These are phyloP conservation scores for Zea mays DNA, from an alignment of 176 grass and related monocot species.

Conservation along the genomic window DNA sequence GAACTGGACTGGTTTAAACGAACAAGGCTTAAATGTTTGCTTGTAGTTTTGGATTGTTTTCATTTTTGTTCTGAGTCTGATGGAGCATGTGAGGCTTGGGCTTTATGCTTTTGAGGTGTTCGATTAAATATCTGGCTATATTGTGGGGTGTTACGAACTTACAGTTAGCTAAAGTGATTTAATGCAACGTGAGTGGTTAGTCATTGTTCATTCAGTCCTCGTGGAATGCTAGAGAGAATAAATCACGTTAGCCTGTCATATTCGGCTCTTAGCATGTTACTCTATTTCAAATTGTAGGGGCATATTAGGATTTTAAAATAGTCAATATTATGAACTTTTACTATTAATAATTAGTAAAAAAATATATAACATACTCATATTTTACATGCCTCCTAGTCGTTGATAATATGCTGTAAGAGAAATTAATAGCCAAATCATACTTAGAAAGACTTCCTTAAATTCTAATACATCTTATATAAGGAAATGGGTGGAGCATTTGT, in stretches of 20 bases:
- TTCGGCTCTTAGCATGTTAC: neutral
- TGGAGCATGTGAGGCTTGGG: neutral
- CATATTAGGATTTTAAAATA: neutral
- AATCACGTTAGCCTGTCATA: neutral
- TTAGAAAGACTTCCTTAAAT: neutral
- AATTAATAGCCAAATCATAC: neutral
- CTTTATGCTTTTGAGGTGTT: conserved; percentile 16
- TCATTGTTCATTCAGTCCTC: neutral
- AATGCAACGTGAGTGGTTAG: neutral
- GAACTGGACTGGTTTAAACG: too few species aligned
- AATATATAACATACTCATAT: neutral
- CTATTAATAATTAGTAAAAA: too few species aligned
- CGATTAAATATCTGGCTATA: conserved; percentile 4
- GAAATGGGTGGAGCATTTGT: neutral
- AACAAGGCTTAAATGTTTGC: neutral
- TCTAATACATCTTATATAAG: too few species aligned
- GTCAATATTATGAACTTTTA: neutral
- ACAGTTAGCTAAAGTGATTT: neutral
- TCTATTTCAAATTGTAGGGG: neutral
- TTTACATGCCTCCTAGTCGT: neutral
- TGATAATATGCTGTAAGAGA: neutral
- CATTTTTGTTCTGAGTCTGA: neutral
- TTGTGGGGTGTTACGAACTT: neutral
- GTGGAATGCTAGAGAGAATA: neutral
- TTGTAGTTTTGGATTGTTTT: neutral